Evolutionary conservation across 495 filamentous ascomycete species (phyloP).

Genomic region (Clavariopsis aquatica): DNA sequence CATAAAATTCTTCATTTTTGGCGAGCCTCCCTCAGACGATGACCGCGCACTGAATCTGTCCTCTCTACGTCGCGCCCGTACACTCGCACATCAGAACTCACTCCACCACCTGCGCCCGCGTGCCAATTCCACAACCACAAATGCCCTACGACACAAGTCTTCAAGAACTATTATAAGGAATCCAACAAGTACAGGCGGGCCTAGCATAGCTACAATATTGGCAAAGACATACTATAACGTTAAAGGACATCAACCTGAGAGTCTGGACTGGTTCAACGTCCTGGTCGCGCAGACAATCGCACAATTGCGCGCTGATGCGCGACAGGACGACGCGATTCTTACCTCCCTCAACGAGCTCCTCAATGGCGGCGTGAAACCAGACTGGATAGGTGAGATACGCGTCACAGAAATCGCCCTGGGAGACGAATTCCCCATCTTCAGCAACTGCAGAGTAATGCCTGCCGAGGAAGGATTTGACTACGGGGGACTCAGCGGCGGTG

Average conservation of each 20-base stretch:
- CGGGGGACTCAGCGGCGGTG: constrained; percentile 15
- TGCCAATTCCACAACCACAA: constrained; percentile 45
- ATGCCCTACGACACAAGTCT: constrained; percentile 33
- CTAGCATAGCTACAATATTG: constrained; percentile 84
- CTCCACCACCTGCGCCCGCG: constrained; percentile 47
- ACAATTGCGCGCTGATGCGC: constrained; percentile 87
- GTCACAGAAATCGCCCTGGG: constrained; percentile 91
- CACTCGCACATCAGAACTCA: constrained; percentile 56
- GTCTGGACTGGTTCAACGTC: constrained; percentile 99
- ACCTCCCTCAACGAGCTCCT: constrained; percentile 84
- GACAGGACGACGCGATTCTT: constrained; percentile 89
- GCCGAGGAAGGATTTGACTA: constrained; percentile 61
- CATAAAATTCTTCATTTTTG: constrained; percentile 99
- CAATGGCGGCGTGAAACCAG: constrained; percentile 81
- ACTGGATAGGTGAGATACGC: constrained; percentile 87
- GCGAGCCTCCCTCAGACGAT: constrained; percentile 82
- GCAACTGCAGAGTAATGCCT: constrained; percentile 91
- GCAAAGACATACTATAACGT: constrained; percentile 98
- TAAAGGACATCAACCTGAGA: constrained; percentile 93
- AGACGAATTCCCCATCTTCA: constrained; percentile 98
- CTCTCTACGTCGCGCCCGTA: constrained; percentile 64
- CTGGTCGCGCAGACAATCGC: constrained; percentile 95
- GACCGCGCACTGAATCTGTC: constrained; percentile 67
- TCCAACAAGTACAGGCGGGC: constrained; percentile 12
- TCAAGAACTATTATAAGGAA: constrained; percentile 56